These are phyloP conservation scores for Stenocarpella maydis DNA, from an alignment of 2,329 filamentous ascomycete genomes.

Conservation along the genomic window DNA sequence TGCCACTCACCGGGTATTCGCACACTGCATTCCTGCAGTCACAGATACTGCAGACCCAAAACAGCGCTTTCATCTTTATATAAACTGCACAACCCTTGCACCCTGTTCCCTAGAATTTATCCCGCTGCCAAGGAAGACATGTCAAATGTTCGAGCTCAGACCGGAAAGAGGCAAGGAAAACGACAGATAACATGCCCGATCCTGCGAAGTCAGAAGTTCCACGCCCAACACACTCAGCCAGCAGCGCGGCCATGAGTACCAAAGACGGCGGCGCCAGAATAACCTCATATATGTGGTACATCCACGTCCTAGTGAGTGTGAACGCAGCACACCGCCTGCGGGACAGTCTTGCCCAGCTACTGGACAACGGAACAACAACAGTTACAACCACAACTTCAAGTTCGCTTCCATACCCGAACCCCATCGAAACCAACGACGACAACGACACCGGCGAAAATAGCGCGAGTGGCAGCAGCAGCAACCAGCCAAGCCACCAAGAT, in stretches of 20 bases:
- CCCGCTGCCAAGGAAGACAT: not conserved
- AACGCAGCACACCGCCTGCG: conserved; percentile 30
- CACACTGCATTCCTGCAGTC: not conserved
- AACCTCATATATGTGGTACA: conserved; percentile 33
- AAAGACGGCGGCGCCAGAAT: not conserved
- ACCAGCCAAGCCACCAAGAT: not conserved
- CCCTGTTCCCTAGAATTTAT: not conserved
- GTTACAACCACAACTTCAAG: not conserved
- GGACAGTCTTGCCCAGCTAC: conserved; percentile 4
- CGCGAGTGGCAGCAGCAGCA: not conserved
- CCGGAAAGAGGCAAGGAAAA: not conserved
- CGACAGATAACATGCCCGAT: not conserved
- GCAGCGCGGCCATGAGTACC: not conserved
- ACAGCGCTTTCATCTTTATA: not conserved
- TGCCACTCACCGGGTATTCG: too few species aligned
- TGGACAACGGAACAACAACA: not conserved
- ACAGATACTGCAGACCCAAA: not conserved
- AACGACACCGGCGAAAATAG: not conserved
- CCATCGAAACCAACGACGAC: not conserved
- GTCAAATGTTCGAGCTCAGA: not conserved
- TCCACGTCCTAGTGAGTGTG: conserved; percentile 30
- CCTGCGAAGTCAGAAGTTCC: not conserved
- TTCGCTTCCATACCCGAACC: not conserved
- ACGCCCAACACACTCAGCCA: not conserved
- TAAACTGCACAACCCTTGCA: not conserved